A percentile compares a stretch with the other conserved stretches of the same genome.
These are phyloP conservation scores for Batkoa obscura DNA, from an alignment of 371 early-diverging fungal species.

Conservation along the genomic window DNA sequence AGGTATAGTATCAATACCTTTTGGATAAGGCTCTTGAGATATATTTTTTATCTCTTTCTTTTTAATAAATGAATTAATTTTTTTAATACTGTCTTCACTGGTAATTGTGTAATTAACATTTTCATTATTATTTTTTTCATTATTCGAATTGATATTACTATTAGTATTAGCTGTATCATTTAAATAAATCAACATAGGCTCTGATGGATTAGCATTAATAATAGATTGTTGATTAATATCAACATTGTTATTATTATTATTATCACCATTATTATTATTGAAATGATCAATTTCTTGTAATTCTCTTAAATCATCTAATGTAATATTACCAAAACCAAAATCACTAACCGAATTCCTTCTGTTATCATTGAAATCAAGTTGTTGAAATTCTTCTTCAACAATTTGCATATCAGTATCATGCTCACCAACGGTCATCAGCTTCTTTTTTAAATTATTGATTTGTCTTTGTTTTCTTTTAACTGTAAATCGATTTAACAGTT, in stretches of 20 bases:
- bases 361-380: background rate
- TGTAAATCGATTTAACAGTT: background rate
- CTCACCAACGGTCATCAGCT: background rate
- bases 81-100: background rate
- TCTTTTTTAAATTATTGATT: background rate
- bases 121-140: background rate
- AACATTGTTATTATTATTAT: background rate
- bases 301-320: background rate
- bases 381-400: background rate
- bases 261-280: background rate
- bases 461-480: background rate
- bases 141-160: no score
- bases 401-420: no score
- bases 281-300: background rate
- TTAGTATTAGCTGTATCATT: background rate
- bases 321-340: background rate
- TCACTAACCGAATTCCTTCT: background rate
- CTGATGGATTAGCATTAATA: background rate
- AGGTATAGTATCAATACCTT: background rate
- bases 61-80: background rate
- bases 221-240: background rate
- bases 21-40: slow-evolving; percentile 6
- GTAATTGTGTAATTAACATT: background rate
- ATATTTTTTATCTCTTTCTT: background rate
- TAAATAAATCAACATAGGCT: slow-evolving; percentile 1